Base-by-base conservation (phyloP, 1,284 basidiomycete genomes). In the Ceratobasidium papillatum region DNA sequence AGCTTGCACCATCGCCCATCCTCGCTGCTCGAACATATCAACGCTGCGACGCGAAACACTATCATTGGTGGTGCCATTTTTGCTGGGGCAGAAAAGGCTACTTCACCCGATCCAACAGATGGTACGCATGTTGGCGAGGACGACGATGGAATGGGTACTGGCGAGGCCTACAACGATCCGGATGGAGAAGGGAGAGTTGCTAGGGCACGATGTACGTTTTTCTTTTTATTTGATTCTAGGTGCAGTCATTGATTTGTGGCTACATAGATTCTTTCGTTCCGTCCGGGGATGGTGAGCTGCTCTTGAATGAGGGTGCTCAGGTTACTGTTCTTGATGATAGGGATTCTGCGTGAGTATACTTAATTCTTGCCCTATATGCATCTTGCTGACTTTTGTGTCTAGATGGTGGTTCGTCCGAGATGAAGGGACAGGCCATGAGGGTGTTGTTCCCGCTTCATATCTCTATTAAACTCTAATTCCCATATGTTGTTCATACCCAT, bases 341-440 rank as follows among this genome's bases (percentile, higher is more conserved):
- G 78, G 93, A 94, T 82, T 84, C 87, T 79, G 90, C 91, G 92
- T 94, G 83, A 79, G 92, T 88, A 61, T 54, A 75, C 56, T 58
- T 58, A 59, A 64, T 62, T 36, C 34, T 41, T 30, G 68, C n/a
- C 49, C 79, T 3, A 77, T 72, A 41, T 74, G 34, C 69, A 47
- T 73, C 74, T 77, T 59, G 65, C 62, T 77, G 27, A 79, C 78
- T 65, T 78, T 77, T 47, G 17, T 41, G 30, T 30, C 1, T 77
- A 95, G 94, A 69, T 96, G 95, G 94, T 96, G 94, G 94, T 96
- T 93, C 80, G 93, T 92, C 73, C 88, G 93, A 58, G 93, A 96
- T 80, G 84, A 89, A 27, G 87, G 87, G 69, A 90, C 90, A 65
- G 92, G 94, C 19, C 87, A 85, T 66, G 94, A 96, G 83, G 94